Evolutionary conservation across 768 basidiomycete genomes (phyloP), one percentile per base, ranked within the genome.

Genomic region (Tulasnella calospora): DNA sequence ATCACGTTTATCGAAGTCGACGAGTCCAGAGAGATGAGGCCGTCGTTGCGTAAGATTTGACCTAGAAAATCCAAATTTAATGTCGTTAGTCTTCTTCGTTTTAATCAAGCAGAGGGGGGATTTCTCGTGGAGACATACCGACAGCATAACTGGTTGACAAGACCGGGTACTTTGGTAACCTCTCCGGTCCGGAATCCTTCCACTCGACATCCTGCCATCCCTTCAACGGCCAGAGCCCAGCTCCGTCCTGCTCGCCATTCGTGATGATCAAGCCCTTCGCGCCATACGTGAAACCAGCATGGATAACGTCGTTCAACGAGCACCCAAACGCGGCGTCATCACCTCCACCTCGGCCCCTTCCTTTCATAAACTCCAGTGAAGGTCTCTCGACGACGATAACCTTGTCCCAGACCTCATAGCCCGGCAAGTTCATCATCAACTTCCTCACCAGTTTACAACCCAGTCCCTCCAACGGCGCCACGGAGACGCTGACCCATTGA

Each of bases 251-350:
- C 9, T 35, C 33, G 7, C 30, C 70, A 23, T 71, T 71, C 70
- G 70, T 41, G 9, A 71, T 35, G 35, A 71, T 12, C 35, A 71
- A 41, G 30, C 35, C 70, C 33, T 35, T 41, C 33, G 70, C 70
- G 23, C 70, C 70, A 15, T 41, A 41, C 1, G 35, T 33, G 70
- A 35, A 41, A 9, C 21, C 70, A 71, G 33, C 35, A 8, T 35
- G 30, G 23, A 41, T 35, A 12, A 71, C 70, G 13, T 71, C 70
- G 70, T 71, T 71, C 70, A 71, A 35, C 70, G 70, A 71, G 40
- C 70, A 71, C 35, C 40, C 70, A 35, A 35, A 41, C 40, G 70
- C 70, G 40, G 70, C 35, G n/a, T 51, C 51, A 51, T 12, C 51
- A 51, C 51, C 51, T 51, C 51, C 51, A 51, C 51, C 51, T 51